These are phyloP conservation scores for Aspergillus heteromorphus DNA, from an alignment of 495 filamentous ascomycete genomes.

Conservation along the genomic window DNA sequence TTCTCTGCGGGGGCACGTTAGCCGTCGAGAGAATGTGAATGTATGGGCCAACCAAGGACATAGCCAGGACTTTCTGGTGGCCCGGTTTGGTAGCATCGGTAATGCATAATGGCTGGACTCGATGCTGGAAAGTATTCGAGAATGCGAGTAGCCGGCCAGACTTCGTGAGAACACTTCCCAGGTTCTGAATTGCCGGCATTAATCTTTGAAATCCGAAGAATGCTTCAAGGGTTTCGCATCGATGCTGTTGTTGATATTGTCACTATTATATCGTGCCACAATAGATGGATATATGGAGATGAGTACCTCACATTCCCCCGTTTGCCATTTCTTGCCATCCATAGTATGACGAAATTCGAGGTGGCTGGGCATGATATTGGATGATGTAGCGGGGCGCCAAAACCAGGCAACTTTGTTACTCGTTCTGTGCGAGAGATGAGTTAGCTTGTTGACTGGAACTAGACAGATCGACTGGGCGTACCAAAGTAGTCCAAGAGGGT, in stretches of 20 bases:
- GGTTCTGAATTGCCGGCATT: conserved; percentile 17
- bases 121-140: conserved; percentile 41
- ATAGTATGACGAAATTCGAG: too few relatives aligned
- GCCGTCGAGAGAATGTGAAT: conserved; percentile 43
- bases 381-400: too few relatives aligned
- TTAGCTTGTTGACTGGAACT: too few relatives aligned
- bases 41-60: conserved; percentile 51
- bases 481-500: too few relatives aligned
- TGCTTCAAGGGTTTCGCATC: conserved; percentile 11
- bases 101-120: conserved; percentile 42
- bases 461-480: too few relatives aligned
- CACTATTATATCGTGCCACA: too few relatives aligned
- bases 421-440: too few relatives aligned
- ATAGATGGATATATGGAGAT: too few relatives aligned
- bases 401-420: too few relatives aligned
- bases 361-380: conserved; percentile 52
- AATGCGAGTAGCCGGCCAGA: conserved; percentile 23
- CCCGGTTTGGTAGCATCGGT: conserved; percentile 42
- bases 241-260: conserved; percentile 13
- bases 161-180: conserved; percentile 21
- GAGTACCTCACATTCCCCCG: too few relatives aligned
- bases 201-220: conserved; percentile 21
- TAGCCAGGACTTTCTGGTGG: conserved; percentile 46
- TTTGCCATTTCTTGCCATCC: too few relatives aligned
- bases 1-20: conserved; percentile 48